Base-by-base conservation (phyloP, 805 yeast genomes). In the Ogataea angusta region DNA sequence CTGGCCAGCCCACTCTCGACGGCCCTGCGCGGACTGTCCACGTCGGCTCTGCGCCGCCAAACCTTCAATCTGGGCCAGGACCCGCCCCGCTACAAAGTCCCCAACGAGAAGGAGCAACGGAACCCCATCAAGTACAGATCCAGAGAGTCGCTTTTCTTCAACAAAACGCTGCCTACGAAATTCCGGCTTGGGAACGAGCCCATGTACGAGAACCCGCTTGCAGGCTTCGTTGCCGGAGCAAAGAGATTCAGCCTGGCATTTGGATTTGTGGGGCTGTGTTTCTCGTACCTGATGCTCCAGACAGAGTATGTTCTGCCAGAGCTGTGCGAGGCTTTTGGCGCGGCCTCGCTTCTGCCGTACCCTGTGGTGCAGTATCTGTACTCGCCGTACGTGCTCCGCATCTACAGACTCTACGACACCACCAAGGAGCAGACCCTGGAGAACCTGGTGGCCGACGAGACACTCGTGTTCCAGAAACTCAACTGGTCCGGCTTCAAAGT, bases 361-460 rank as follows among this genome's bases (percentile, higher is more conserved):
- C 93, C 95, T 0, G 59, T 79, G 2, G 63, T 76, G 2, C 68
- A 68, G 14, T 78, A 70, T 53, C 69, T 77, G 36, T 75, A 86
- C 3, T 66, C 69, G 24, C 80, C 85, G 38, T 83, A 82, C 49
- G 95, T 87, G 22, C 68, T 85, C 3, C 67, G 87, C 46, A 76
- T 87, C 12, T 85, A 76, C 63, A 64, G 95, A 32, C 66, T 86
- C 16, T 86, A 85, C 56, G 79, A 80, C 51, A 71, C 73, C 29
- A 71, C 74, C 4, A 67, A 73, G 53, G 77, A 81, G 0, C 90
- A 85, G 56, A 80, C 85, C 1, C 65, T 78, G 40, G 85, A 80
- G 35, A 75, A 73, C 53, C 66, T 87, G 51, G 64, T 73, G 12
- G 53, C 62, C 5, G 78, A 86, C 57, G 95, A 86, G 57, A 70